These are phyloP conservation scores for Neurospora discreta DNA, from an alignment of 495 filamentous ascomycete genomes.

Conservation along the genomic window DNA sequence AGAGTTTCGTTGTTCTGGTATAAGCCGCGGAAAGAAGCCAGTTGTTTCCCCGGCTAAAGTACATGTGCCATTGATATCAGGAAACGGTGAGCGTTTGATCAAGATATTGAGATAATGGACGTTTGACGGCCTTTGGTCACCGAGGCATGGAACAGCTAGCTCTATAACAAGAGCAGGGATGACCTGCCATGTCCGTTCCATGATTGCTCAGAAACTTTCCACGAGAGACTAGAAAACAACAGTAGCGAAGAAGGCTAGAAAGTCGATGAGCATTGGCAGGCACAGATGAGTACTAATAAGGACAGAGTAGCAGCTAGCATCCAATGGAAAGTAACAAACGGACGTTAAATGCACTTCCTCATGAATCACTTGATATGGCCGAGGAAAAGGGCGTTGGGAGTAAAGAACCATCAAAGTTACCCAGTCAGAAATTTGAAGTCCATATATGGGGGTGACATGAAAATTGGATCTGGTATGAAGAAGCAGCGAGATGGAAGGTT, in stretches of 20 bases:
- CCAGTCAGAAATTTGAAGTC: not conserved
- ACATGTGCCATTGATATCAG: too few species aligned
- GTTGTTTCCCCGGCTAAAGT: too few species aligned
- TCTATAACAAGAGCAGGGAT: not conserved
- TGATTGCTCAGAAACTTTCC: not conserved
- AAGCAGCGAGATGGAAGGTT: not conserved
- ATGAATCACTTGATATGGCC: not conserved
- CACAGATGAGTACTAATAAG: not conserved
- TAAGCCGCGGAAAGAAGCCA: not conserved
- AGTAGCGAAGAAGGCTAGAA: not conserved
- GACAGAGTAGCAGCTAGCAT: not conserved
- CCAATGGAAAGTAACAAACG: not conserved
- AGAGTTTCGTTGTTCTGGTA: too few species aligned
- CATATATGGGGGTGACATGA: not conserved
- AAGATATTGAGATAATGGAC: not conserved
- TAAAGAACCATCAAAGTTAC: too few species aligned
- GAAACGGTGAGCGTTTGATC: not conserved
- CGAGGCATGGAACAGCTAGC: not conserved
- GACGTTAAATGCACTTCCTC: not conserved
- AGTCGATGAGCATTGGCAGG: not conserved
- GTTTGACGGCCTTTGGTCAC: constrained; percentile 1
- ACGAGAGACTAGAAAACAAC: not conserved
- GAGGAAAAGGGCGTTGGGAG: not conserved
- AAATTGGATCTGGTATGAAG: not conserved
- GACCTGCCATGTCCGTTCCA: not conserved